A percentile compares a stretch with the other conserved stretches of the same genome.
phyloP scores from a whole-genome alignment of 768 basidiomycete genomes.

The Suillus variegatus region DNA sequence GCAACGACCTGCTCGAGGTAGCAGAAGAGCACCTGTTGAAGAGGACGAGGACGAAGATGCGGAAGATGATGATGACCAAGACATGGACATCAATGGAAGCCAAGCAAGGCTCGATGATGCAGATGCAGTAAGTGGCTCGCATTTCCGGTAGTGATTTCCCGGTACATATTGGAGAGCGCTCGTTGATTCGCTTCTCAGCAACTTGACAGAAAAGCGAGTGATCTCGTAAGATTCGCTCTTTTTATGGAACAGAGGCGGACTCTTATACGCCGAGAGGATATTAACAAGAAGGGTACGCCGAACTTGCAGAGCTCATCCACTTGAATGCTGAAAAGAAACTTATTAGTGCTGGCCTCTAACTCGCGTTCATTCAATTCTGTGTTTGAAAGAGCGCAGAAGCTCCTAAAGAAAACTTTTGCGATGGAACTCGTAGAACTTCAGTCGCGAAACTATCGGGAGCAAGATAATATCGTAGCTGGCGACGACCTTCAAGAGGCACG shows the following conservation, averaged over 20 bases:
- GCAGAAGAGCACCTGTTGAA: constrained; percentile 25
- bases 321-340: constrained; percentile 13
- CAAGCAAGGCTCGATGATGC: constrained; percentile 26
- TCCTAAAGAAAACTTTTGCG: constrained; percentile 67
- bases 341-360: constrained; percentile 48
- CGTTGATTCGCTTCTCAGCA: constrained; percentile 45
- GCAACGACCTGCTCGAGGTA: constrained; percentile 32
- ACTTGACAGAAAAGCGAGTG: constrained; percentile 61
- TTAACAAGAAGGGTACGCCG: constrained; percentile 73
- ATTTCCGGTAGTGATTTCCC: background rate
- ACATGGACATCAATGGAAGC: constrained; percentile 35
- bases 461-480: constrained; percentile 29
- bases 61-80: constrained; percentile 22
- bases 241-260: constrained; percentile 75
- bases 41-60: constrained; percentile 38
- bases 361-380: constrained; percentile 67
- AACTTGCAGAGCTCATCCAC: background rate
- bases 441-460: constrained; percentile 48
- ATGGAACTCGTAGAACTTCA: constrained; percentile 85
- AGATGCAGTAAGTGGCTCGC: constrained; percentile 18
- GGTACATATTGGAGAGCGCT: background rate
- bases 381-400: constrained; percentile 61
- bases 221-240: constrained; percentile 78
- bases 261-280: constrained; percentile 77
- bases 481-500: constrained; percentile 49